These are phyloP conservation scores for Coniella vitis DNA, from an alignment of 2,329 filamentous ascomycete genomes.

Conservation along the genomic window DNA sequence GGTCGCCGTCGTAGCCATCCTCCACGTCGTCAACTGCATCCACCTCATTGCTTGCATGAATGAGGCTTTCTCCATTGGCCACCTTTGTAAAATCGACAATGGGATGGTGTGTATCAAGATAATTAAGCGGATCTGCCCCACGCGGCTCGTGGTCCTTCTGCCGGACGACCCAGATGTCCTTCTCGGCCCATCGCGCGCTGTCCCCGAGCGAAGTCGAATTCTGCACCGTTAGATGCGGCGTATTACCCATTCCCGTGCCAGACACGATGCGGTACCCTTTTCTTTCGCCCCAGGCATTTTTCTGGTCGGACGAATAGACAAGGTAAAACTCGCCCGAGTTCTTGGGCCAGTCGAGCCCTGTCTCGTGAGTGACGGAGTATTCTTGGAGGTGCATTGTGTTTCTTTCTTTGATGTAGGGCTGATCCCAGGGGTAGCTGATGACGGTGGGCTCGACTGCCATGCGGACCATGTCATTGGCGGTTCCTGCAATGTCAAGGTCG, in stretches of 20 bases:
- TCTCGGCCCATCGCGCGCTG: conserved; percentile 15
- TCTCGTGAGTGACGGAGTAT: conserved; percentile 7
- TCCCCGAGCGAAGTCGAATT: conserved; percentile 29
- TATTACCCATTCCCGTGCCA: conserved; percentile 22
- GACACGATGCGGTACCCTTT: conserved; percentile 37
- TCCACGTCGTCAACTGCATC: conserved; percentile 25
- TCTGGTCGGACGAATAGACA: conserved; percentile 25
- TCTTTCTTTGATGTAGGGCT: conserved; percentile 11
- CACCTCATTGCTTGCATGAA: conserved; percentile 24
- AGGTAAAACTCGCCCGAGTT: conserved; percentile 32
- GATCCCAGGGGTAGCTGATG: conserved; percentile 16
- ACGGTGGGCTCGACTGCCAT: conserved; percentile 27
- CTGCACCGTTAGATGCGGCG: conserved; percentile 19
- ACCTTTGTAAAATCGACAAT: conserved; percentile 34
- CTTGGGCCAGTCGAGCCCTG: conserved; percentile 23
- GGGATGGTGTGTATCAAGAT: conserved; percentile 28
- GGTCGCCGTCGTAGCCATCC: conserved; percentile 21
- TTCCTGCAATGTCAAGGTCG: conserved; percentile 31
- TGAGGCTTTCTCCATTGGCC: conserved; percentile 26
- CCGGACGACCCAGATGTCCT: conserved; percentile 32
- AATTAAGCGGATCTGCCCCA: conserved; percentile 30
- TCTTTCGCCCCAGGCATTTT: conserved; percentile 34
- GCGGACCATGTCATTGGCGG: conserved; percentile 26
- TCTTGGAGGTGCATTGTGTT: conserved; percentile 15
- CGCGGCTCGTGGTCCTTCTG: conserved; percentile 39